phyloP scores from a whole-genome alignment of 345 rosid genomes.

The Rhizophora apiculata region DNA sequence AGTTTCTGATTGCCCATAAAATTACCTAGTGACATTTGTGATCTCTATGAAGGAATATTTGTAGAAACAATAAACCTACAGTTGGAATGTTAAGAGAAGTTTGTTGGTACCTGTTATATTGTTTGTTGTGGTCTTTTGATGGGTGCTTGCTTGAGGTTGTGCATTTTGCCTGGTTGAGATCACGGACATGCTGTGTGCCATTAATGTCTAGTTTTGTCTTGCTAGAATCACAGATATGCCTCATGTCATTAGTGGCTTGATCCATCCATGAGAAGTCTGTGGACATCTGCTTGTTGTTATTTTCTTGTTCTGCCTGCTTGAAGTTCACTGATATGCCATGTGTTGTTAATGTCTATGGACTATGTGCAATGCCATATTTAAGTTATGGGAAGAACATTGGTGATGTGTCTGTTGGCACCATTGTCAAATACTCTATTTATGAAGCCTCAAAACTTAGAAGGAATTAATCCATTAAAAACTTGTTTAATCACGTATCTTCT shows the following conservation, averaged over 20 bases:
- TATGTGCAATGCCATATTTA: background rate
- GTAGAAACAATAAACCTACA: background rate
- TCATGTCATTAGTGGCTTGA: too few relatives aligned
- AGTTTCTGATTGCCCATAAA: constrained; percentile 48
- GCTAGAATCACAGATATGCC: too few relatives aligned
- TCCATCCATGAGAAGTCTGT: too few relatives aligned
- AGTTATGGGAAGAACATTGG: background rate
- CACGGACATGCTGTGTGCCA: too few relatives aligned
- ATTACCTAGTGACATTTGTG: constrained; percentile 39
- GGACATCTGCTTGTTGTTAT: too few relatives aligned
- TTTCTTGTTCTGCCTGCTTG: too few relatives aligned
- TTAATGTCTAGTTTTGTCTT: too few relatives aligned
- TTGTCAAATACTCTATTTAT: background rate
- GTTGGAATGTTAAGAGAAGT: background rate
- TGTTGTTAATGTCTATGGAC: background rate
- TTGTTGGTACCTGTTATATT: background rate
- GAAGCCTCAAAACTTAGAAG: background rate
- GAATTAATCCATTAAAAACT: background rate
- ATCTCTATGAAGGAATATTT: background rate
- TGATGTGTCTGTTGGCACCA: background rate
- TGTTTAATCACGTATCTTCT: background rate
- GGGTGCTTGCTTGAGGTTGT: background rate
- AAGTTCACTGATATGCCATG: too few relatives aligned
- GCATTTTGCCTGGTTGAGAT: too few relatives aligned
- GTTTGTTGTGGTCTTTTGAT: too few relatives aligned